Conservation (phyloP, 345 rosid genomes). For the Populus alba region DNA sequence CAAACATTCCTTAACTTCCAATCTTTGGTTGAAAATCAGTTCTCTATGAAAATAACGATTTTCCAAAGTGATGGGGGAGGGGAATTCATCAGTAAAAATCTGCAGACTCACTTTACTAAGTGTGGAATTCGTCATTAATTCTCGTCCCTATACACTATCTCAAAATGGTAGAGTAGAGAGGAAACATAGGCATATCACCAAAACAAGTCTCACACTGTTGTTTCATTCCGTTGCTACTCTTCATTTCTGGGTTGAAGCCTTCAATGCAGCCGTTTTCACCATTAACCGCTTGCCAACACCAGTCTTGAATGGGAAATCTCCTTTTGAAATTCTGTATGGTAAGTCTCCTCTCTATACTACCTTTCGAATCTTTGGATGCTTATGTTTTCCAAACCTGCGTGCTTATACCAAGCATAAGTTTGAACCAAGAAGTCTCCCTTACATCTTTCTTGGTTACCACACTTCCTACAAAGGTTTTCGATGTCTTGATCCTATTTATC, state of each 20-base stretch:
- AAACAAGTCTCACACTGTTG: background rate
- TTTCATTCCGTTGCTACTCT: background rate
- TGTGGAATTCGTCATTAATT: constrained; percentile 4
- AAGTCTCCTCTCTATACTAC: background rate
- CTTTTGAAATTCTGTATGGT: background rate
- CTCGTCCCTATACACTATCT: background rate
- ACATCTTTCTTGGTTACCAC: background rate
- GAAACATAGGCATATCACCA: background rate
- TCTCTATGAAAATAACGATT: background rate
- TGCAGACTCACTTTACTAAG: background rate
- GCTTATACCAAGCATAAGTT: background rate
- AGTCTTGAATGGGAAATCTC: background rate
- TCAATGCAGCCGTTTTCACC: background rate
- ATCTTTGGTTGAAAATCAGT: background rate
- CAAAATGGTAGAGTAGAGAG: background rate
- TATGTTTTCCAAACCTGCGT: background rate
- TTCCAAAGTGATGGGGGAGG: constrained; percentile 6
- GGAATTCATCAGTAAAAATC: background rate
- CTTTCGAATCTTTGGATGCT: background rate
- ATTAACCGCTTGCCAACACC: constrained; percentile 1
- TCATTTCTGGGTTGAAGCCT: background rate
- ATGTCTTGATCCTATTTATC: background rate
- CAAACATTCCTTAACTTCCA: background rate
- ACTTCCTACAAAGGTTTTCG: background rate
- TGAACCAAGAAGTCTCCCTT: background rate